These are phyloP conservation scores for Achlya hypogyna DNA, from an alignment of 352 stramenopile genomes.

Conservation along the genomic window DNA sequence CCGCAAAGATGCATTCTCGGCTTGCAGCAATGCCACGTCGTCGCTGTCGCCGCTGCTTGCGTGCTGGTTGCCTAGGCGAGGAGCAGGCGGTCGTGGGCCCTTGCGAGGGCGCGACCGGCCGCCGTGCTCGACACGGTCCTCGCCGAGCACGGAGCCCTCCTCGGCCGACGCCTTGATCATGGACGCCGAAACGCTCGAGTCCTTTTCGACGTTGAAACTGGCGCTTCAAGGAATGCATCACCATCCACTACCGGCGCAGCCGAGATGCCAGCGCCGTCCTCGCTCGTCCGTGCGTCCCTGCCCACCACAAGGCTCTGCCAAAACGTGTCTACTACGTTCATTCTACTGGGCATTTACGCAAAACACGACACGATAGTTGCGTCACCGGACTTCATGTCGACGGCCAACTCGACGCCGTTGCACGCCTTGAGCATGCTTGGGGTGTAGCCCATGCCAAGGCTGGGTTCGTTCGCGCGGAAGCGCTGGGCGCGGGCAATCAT, in stretches of 20 bases:
- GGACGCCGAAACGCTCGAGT: too few species aligned
- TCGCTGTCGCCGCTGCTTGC: slow-evolving; percentile 24
- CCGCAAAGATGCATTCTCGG: slow-evolving; percentile 56
- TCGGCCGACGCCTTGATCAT: too few species aligned
- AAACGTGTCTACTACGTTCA: background rate
- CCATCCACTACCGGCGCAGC: too few species aligned
- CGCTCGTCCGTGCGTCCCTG: too few species aligned
- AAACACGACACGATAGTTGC: slow-evolving; percentile 10
- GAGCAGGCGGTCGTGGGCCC: background rate
- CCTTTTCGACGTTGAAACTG: too few species aligned
- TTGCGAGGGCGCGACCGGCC: background rate
- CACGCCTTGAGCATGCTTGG: slow-evolving; percentile 12
- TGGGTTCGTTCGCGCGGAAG: background rate
- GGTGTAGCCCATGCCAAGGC: background rate
- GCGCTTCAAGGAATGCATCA: too few species aligned
- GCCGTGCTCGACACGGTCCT: background rate
- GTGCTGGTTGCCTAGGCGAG: background rate
- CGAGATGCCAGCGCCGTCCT: too few species aligned
- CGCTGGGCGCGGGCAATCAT: slow-evolving; percentile 9
- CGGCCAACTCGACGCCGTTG: slow-evolving; percentile 20
- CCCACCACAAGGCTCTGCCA: too few species aligned
- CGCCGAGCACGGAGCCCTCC: too few species aligned
- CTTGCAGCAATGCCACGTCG: slow-evolving; percentile 39
- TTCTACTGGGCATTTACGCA: background rate
- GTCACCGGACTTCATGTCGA: slow-evolving; percentile 20